phyloP scores from a whole-genome alignment of 1,284 basidiomycete genomes.

The Sphaerobolus stellatus region DNA sequence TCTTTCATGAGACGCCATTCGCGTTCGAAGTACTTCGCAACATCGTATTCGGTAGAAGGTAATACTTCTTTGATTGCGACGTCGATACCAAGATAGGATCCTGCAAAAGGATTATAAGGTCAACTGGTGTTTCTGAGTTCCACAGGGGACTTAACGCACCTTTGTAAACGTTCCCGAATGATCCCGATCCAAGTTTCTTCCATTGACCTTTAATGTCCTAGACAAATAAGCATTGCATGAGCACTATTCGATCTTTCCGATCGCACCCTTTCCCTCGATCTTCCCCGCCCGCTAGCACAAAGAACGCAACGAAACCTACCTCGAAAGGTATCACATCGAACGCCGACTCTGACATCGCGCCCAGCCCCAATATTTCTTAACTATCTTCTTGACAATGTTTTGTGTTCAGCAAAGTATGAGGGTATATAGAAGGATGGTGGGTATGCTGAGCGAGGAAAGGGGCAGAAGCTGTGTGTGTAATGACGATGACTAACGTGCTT shows the following conservation, averaged over 20 bases:
- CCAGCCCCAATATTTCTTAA: conserved; percentile 24
- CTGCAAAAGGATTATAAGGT: conserved; percentile 39
- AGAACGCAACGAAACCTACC: conserved; percentile 40
- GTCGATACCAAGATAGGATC: conserved; percentile 89
- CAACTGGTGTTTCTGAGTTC: background rate
- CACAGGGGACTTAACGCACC: conserved; percentile 43
- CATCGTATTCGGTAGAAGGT: conserved; percentile 86
- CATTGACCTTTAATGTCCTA: conserved; percentile 87
- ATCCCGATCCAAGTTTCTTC: conserved; percentile 86
- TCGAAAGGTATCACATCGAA: conserved; percentile 83
- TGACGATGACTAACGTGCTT: too few relatives aligned
- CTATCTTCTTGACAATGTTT: too few relatives aligned
- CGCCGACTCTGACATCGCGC: conserved; percentile 37
- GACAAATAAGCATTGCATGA: conserved; percentile 3
- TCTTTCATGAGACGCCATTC: conserved; percentile 98
- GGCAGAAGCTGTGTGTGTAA: too few relatives aligned
- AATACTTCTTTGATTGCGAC: conserved; percentile 96
- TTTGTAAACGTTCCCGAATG: conserved; percentile 91
- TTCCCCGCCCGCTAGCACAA: conserved; percentile 3
- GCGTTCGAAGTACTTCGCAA: conserved; percentile 95
- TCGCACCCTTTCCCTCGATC: too few relatives aligned
- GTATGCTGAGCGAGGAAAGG: too few relatives aligned
- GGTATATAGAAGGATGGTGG: too few relatives aligned
- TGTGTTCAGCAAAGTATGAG: too few relatives aligned
- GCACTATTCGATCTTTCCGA: conserved; percentile 9